A percentile compares a stretch with the other conserved stretches of the same genome.
These are phyloP conservation scores for Colletotrichum caudatum DNA, from an alignment of 2,329 filamentous ascomycete species.

Conservation along the genomic window DNA sequence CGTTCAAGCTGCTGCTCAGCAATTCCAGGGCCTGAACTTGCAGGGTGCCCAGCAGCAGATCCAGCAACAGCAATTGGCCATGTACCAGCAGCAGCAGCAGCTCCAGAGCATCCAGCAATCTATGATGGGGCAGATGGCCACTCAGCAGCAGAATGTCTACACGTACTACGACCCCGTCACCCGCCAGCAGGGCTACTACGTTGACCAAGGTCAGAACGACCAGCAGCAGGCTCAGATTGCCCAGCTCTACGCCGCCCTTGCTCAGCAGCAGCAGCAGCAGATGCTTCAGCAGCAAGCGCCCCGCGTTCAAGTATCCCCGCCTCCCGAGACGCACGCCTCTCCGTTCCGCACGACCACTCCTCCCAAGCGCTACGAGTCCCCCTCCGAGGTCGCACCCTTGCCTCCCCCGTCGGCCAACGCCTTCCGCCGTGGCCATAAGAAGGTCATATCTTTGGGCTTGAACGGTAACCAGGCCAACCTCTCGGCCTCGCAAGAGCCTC, in stretches of 20 bases:
- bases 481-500: conserved; percentile 58
- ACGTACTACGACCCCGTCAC: conserved; percentile 88
- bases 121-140: conserved; percentile 43
- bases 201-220: conserved; percentile 72
- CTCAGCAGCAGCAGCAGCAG: conserved; percentile 50
- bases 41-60: conserved; percentile 62
- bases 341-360: conserved; percentile 73
- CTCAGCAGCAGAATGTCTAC: conserved; percentile 78
- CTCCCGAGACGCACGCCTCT: conserved; percentile 69
- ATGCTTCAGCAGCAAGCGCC: conserved; percentile 70
- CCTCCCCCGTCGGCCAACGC: conserved; percentile 91
- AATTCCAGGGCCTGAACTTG: conserved; percentile 82
- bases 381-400: conserved; percentile 75
- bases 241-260: conserved; percentile 46
- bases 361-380: conserved; percentile 75
- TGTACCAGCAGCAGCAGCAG: conserved; percentile 60
- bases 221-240: conserved; percentile 57
- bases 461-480: conserved; percentile 62
- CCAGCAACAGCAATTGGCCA: conserved; percentile 59
- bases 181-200: conserved; percentile 84
- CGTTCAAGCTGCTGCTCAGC: conserved; percentile 85
- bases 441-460: conserved; percentile 80
- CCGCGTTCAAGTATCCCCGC: conserved; percentile 85
- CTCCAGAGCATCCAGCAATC: conserved; percentile 61
- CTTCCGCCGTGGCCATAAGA: conserved; percentile 94